Evolutionary conservation across 2,329 filamentous ascomycete species (phyloP), one percentile per base, ranked within the genome.

Genomic region (Ophiocordyceps camponoti-leonardi): DNA sequence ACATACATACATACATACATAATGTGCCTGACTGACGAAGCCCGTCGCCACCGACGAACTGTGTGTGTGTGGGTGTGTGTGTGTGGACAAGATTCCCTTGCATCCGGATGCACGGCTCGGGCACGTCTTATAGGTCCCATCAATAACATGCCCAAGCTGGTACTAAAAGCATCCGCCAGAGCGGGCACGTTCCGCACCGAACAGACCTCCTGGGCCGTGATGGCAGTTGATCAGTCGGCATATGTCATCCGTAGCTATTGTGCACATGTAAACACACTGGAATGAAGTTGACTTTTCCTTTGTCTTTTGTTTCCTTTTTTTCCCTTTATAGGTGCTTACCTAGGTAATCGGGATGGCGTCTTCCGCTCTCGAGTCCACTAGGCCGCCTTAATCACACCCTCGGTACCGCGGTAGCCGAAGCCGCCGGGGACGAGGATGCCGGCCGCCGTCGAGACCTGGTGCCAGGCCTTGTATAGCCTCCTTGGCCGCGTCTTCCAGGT

Each of bases 311-410:
- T n/a, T n/a, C n/a, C n/a, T n/a, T n/a, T n/a, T n/a, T n/a, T n/a
- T n/a, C n/a, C n/a, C n/a, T n/a, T n/a, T n/a, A n/a, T n/a, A n/a
- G n/a, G n/a, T n/a, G n/a, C n/a, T n/a, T n/a, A n/a, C n/a, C n/a
- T n/a, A n/a, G n/a, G n/a, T n/a, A n/a, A n/a, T n/a, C n/a, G 72
- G 65, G 83, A 95, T 1, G 87, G 87, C 4, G 76, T 76, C 50
- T 82, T 80, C 54, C 86, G 80, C 52, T 83, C 81, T 46, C 92
- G 80, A 2, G 90, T 88, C 81, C 84, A 95, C 51, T 80, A 81
- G n/a, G 83, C 82, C 3, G 83, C 84, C 46, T 77, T 69, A 56
- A 96, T 81, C 87, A 96, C 96, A 50, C 92, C 92, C 58, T 90
- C 81, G 0, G 79, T 86, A 47, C 86, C 90, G 53, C 92, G 73